Base-by-base conservation (phyloP, 2,329 filamentous ascomycete species). In the Aspergillus sp. region DNA sequence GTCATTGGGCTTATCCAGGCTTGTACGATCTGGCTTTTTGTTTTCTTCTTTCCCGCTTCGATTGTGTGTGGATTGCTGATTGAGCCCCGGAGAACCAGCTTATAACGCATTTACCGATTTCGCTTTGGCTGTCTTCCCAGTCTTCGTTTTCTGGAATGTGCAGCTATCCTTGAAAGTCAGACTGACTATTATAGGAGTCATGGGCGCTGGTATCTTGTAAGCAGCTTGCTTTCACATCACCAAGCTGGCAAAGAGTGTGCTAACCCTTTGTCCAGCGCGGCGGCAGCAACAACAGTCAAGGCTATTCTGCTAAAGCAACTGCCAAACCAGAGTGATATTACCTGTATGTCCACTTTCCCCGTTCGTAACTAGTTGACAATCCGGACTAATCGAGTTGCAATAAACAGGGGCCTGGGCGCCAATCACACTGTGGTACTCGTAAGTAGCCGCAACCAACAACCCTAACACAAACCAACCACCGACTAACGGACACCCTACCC, bases 341-440 rank as follows among this genome's bases (percentile, higher is more conserved):
- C 32, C 4, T 34, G 32, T 34, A 34, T 34, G 32, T 34, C 19
- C 19, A 19, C 1, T 34, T 34, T 7, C 4, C 32, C n/a, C 8
- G n/a, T 9, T 7, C 8, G 32, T 9, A 2, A 34, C 51, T 6
- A 30, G 46, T 4, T 27, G 50, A 46, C 47, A 47, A 46, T 34
- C 32, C 7, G 8, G 8, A n/a, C 32, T 34, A 34, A 34, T n/a
- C 8, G 8, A 4, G 4, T 9, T 34, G 32, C 32, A 4, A 34
- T 34, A 19, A 19, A 19, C n/a, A 34, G 32, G 32, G 32, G 32
- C 32, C 19, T 34, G 32, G 7, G 32, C 32, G 5, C 32, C 32
- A 8, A 34, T 34, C 32, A 34, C 32, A 9, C 32, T 34, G 7
- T 34, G 32, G 32, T 34, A 34, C 32, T 34, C 32, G 32, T 34